Percentiles rank a stretch among this genome's conserved stretches.
phyloP scores from a whole-genome alignment of 768 basidiomycete species.

The Tricholoma hemisulphureum region DNA sequence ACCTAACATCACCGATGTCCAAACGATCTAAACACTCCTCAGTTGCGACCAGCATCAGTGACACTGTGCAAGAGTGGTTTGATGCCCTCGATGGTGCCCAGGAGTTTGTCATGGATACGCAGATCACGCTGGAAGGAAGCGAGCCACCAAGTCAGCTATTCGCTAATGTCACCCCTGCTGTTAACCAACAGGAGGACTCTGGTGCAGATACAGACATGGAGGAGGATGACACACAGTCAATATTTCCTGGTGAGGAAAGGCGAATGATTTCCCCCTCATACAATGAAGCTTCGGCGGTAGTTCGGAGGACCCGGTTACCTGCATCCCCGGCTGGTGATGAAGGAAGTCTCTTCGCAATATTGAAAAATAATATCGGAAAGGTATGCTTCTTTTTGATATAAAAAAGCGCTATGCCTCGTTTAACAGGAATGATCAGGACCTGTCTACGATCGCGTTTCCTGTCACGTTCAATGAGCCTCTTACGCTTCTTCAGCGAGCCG shows the following conservation, averaged over 20 bases:
- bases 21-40: conserved; percentile 45
- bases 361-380: conserved; percentile 90
- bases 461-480: conserved; percentile 90
- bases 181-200: conserved; percentile 41
- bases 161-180: conserved; percentile 39
- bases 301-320: conserved; percentile 58
- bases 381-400: conserved; percentile 41
- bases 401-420: not conserved
- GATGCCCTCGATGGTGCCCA: conserved; percentile 72
- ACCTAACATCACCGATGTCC: conserved; percentile 27
- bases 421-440: conserved; percentile 48
- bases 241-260: not conserved
- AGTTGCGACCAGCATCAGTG: conserved; percentile 47
- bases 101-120: conserved; percentile 64
- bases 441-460: conserved; percentile 81
- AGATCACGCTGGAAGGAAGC: conserved; percentile 37
- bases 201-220: conserved; percentile 57
- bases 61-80: conserved; percentile 67
- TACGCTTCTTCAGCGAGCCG: conserved; percentile 75
- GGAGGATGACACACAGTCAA: conserved; percentile 27
- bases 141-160: conserved; percentile 40
- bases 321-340: conserved; percentile 66
- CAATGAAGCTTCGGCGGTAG: conserved; percentile 28
- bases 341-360: conserved; percentile 75
- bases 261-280: conserved; percentile 1